phyloP scores from a whole-genome alignment of 371 early-diverging fungal genomes.

The Mortierella sp. region DNA sequence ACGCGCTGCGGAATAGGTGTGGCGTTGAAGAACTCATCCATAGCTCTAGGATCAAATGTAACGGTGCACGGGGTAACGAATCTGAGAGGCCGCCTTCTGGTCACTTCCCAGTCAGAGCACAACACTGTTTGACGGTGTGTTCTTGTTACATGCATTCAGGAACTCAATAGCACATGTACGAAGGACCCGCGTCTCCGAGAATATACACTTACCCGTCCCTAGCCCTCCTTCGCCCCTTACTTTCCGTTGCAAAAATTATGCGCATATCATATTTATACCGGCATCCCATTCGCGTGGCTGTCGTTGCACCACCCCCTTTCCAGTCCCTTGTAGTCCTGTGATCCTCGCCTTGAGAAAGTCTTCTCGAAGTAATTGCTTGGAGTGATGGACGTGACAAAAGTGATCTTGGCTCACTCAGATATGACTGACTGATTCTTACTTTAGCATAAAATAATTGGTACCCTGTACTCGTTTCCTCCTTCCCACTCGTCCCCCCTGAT shows the following conservation, averaged over 20 bases:
- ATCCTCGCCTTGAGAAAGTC: background rate
- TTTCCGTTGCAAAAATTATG: slow-evolving; percentile 23
- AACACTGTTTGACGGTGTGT: background rate
- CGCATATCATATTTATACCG: slow-evolving; percentile 9
- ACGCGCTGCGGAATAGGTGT: too few species aligned
- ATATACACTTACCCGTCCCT: background rate
- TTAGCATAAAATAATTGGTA: too few species aligned
- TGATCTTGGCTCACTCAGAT: background rate
- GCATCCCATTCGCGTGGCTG: background rate
- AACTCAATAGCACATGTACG: background rate
- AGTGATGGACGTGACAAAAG: too few species aligned
- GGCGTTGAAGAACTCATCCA: too few species aligned
- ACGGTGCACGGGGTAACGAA: too few species aligned
- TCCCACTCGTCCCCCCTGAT: background rate
- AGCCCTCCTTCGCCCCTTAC: background rate
- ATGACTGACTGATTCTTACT: background rate
- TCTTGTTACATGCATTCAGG: background rate
- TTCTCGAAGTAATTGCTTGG: background rate
- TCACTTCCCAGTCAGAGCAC: background rate
- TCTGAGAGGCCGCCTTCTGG: too few species aligned
- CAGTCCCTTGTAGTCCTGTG: background rate
- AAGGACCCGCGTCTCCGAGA: background rate
- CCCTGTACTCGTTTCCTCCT: background rate
- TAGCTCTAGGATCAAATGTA: too few species aligned
- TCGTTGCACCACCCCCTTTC: background rate